These are phyloP conservation scores for Metschnikowia shivogae DNA, from an alignment of 805 yeast genomes.

Conservation along the genomic window DNA sequence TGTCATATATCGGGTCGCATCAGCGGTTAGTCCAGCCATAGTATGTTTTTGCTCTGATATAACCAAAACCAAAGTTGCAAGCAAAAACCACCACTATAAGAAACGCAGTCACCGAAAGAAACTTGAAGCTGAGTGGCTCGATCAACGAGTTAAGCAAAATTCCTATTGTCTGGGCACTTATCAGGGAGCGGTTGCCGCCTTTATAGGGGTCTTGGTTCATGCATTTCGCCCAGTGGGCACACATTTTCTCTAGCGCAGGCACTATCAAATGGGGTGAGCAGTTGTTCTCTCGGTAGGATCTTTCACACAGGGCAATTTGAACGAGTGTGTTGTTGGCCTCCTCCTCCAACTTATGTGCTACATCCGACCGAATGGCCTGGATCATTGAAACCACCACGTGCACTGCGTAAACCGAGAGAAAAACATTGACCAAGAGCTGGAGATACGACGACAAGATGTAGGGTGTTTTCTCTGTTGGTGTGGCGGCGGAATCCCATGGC, in stretches of 20 bases:
- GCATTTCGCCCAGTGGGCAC: constrained; percentile 62
- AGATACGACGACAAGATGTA: constrained; percentile 59
- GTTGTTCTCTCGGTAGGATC: constrained; percentile 49
- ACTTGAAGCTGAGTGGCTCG: constrained; percentile 64
- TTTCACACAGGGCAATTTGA: constrained; percentile 52
- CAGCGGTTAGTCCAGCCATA: constrained; percentile 28
- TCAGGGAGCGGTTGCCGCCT: constrained; percentile 46
- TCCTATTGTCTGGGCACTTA: constrained; percentile 63
- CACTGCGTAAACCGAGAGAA: constrained; percentile 42
- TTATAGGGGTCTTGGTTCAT: constrained; percentile 55
- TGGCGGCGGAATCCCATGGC: constrained; percentile 54
- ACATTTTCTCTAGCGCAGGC: constrained; percentile 55
- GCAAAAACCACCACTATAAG: constrained; percentile 46
- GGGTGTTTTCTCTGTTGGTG: constrained; percentile 50
- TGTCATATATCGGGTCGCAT: not conserved
- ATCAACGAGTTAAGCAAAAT: constrained; percentile 56
- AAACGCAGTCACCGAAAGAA: constrained; percentile 43
- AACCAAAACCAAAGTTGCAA: constrained; percentile 65
- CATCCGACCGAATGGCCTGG: constrained; percentile 50
- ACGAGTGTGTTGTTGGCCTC: constrained; percentile 42
- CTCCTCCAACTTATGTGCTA: constrained; percentile 46
- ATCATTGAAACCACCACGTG: constrained; percentile 43
- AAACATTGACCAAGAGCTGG: constrained; percentile 50
- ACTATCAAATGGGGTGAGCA: constrained; percentile 54
- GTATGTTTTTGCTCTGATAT: constrained; percentile 51